phyloP scores from a whole-genome alignment of 257 asterid genomes.

The Echites panduratus region DNA sequence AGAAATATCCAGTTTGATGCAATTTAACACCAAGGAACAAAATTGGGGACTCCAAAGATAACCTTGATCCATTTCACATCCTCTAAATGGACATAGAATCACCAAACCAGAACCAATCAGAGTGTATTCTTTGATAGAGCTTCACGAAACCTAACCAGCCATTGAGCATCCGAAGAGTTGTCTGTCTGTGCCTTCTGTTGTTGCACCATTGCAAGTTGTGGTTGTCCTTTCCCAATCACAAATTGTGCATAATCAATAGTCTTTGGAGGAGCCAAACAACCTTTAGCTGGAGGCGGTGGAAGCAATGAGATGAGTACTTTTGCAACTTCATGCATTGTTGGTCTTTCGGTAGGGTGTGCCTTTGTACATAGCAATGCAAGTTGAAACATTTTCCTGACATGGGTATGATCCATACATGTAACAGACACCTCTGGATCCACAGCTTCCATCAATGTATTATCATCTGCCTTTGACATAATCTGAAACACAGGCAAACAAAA shows the following conservation, averaged over 20 bases:
- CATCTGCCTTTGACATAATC: constrained; percentile 80
- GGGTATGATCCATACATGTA: constrained; percentile 68
- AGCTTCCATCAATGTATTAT: constrained; percentile 79
- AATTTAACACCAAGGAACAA: constrained; percentile 9
- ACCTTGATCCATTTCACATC: background rate
- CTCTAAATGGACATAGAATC: constrained; percentile 1
- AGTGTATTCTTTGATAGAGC: constrained; percentile 72
- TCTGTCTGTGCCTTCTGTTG: constrained; percentile 34
- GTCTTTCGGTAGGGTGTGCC: constrained; percentile 63
- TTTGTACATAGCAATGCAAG: constrained; percentile 89
- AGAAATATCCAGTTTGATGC: constrained; percentile 3
- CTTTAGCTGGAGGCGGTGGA: constrained; percentile 50
- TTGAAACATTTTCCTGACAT: constrained; percentile 71
- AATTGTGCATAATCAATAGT: constrained; percentile 47
- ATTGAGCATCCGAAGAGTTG: constrained; percentile 72
- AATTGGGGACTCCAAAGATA: background rate
- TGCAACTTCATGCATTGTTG: constrained; percentile 85
- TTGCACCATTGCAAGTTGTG: constrained; percentile 21
- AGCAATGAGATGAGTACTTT: constrained; percentile 63
- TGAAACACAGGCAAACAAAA: constrained; percentile 15
- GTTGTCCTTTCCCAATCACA: constrained; percentile 44
- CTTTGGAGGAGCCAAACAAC: constrained; percentile 26
- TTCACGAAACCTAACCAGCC: constrained; percentile 79
- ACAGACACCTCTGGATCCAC: constrained; percentile 88
- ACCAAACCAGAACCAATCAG: constrained; percentile 15